These are phyloP conservation scores for Aristolochia californica DNA, from an alignment of 164 flowering plant genomes.

Conservation along the genomic window DNA sequence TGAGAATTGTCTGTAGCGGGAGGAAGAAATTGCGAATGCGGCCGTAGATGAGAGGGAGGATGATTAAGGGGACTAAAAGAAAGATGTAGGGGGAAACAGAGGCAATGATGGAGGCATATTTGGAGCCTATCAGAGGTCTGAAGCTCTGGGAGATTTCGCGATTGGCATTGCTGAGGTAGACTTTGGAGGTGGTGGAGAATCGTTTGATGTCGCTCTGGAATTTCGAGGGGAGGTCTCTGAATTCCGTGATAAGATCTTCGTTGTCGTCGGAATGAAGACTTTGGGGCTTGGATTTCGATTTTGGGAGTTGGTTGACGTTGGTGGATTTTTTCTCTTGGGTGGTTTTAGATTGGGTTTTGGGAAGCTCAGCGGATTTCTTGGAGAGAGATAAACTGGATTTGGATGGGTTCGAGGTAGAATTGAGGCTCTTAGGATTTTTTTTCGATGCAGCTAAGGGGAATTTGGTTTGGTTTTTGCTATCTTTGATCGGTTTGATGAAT, in stretches of 20 bases:
- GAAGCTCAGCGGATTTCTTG: conserved; percentile 21
- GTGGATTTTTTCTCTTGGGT: conserved; percentile 6
- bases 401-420: background rate
- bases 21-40: conserved; percentile 56
- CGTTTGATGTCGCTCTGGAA: conserved; percentile 54
- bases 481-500: too few relatives aligned
- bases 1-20: conserved; percentile 66
- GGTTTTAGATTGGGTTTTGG: conserved; percentile 9
- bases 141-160: conserved; percentile 53
- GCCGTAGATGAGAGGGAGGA: conserved; percentile 58
- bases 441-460: conserved; percentile 13
- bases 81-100: conserved; percentile 43
- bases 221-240: conserved; percentile 56
- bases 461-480: conserved; percentile 22
- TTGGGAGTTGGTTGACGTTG: conserved; percentile 8
- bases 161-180: conserved; percentile 53
- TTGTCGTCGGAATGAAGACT: conserved; percentile 15
- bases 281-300: conserved; percentile 5
- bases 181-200: conserved; percentile 60
- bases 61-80: conserved; percentile 60
- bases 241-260: conserved; percentile 46
- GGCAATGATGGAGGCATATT: conserved; percentile 63
- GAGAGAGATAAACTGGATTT: conserved; percentile 15
- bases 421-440: background rate
- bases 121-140: conserved; percentile 66